Percentiles rank a stretch among this genome's conserved stretches.
These are phyloP conservation scores for Quercus phellos DNA, from an alignment of 331 rosid genomes.

Conservation along the genomic window DNA sequence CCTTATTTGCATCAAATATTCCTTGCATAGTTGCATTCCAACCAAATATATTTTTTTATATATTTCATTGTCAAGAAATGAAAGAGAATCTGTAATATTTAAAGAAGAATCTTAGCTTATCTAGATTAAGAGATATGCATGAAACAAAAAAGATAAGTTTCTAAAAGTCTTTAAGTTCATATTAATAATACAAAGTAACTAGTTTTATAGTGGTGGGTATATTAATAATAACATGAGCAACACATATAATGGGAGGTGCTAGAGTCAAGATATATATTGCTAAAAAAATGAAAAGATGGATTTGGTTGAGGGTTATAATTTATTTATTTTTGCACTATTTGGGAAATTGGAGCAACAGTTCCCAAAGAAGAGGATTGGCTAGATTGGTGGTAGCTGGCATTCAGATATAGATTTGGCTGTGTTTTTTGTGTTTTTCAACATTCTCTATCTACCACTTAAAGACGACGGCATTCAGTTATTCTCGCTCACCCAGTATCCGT, in stretches of 20 bases:
- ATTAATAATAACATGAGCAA: not conserved
- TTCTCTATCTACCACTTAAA: slow-evolving; percentile 36
- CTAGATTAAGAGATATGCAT: too few species aligned
- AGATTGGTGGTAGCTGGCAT: not conserved
- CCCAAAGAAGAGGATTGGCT: slow-evolving; percentile 36
- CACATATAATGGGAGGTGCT: not conserved
- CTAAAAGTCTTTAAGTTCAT: too few species aligned
- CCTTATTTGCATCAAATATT: not conserved
- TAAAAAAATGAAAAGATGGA: not conserved
- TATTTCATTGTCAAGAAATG: too few species aligned
- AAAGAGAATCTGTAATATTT: too few species aligned
- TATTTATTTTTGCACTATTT: slow-evolving; percentile 15
- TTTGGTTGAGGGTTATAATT: not conserved
- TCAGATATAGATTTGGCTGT: not conserved
- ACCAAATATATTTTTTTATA: too few species aligned
- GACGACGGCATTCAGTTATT: slow-evolving; percentile 52
- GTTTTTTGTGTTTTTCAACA: slow-evolving; percentile 31
- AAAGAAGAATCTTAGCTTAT: too few species aligned
- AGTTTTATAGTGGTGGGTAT: too few species aligned
- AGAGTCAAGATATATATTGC: not conserved
- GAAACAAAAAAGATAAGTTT: too few species aligned
- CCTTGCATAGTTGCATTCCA: too few species aligned
- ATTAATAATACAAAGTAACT: too few species aligned
- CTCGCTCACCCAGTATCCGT: slow-evolving; percentile 42
- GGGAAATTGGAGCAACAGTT: slow-evolving; percentile 67